Evolutionary conservation across 140 eudicot genomes (phyloP), one percentile per base, ranked within the genome.

Genomic region (Senecio squalidus): DNA sequence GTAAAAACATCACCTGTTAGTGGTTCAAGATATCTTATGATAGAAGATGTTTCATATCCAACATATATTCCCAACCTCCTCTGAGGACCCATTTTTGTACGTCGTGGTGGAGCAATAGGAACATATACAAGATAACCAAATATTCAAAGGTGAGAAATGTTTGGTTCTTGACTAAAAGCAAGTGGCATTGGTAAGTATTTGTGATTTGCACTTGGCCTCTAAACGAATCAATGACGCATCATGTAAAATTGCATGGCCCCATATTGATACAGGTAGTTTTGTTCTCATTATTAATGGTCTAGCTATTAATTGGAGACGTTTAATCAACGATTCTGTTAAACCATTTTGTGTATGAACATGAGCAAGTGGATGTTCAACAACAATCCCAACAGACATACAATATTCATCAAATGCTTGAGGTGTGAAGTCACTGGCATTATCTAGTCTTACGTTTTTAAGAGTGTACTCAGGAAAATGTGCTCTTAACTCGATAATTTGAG

Each of bases 281-380:
- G 23, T 52, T 52, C 23, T 27, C 58, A 5, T 52, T n/a, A 52
- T 27, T 14, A 52, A 52, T 0, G 25, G 58, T 52, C 58, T 52
- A 15, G 39, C 58, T 4, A 27, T 52, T 27, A 25, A 8, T 1
- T 27, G 58, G 2, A 52, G 6, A 0, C 11, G 2, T 21, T 20
- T 22, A 3, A 24, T 3, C 11, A 14, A 50, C 24, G n/a, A 22
- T 48, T 11, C 11, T 2, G 5, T 0, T 30, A n/a, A 30, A 30
- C 4, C 1, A 30, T 30, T 30, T 30, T 30, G 36, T 30, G 36
- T 30, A 2, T 48, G 55, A 1, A 48, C 31, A 48, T 48, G 55
- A 48, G 55, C 6, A 23, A 23, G 5, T 21, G 31, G 30, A n/a
- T 48, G 31, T 48, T 48, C 29, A 48, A 48, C 18, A 23, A 50